Evolutionary conservation across 2,329 filamentous ascomycete genomes (phyloP).

Genomic region (Myotisia sp.): DNA sequence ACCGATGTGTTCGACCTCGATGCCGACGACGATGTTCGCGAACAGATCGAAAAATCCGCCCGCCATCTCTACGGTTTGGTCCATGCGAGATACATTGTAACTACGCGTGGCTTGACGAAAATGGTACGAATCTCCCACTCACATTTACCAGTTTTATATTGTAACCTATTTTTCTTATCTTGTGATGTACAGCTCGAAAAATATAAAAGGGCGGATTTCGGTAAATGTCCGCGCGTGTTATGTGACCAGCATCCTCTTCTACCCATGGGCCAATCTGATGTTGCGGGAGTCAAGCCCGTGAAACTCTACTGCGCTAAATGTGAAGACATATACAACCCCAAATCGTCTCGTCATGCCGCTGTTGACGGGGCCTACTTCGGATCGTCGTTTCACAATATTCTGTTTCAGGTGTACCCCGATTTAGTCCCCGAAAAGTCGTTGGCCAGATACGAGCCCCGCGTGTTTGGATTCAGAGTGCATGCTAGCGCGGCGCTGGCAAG

Average conservation of each 20-base stretch:
- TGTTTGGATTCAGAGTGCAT: constrained; percentile 94
- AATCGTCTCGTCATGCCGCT: constrained; percentile 83
- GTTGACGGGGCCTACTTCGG: constrained; percentile 98
- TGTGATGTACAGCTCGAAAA: constrained; percentile 63
- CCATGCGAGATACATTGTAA: constrained; percentile 92
- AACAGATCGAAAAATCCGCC: constrained; percentile 94
- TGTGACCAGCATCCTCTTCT: constrained; percentile 87
- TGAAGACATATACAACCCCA: constrained; percentile 98
- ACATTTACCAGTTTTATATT: neutral
- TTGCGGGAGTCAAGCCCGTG: constrained; percentile 74
- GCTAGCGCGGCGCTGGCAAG: constrained; percentile 72
- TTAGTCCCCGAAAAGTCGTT: constrained; percentile 75
- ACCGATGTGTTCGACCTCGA: constrained; percentile 98
- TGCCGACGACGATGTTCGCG: constrained; percentile 95
- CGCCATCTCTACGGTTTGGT: constrained; percentile 91
- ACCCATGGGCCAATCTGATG: constrained; percentile 85
- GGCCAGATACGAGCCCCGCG: constrained; percentile 73
- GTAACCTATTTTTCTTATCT: neutral
- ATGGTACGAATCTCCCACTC: constrained; percentile 53
- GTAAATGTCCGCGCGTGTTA: constrained; percentile 92
- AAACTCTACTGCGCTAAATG: constrained; percentile 96
- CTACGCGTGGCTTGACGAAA: constrained; percentile 80
- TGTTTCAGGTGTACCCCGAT: constrained; percentile 94
- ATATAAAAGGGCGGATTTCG: constrained; percentile 96
- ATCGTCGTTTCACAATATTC: constrained; percentile 95